These are phyloP conservation scores for Xylariales sp. DNA, from an alignment of 2,329 filamentous ascomycete species.

Conservation along the genomic window DNA sequence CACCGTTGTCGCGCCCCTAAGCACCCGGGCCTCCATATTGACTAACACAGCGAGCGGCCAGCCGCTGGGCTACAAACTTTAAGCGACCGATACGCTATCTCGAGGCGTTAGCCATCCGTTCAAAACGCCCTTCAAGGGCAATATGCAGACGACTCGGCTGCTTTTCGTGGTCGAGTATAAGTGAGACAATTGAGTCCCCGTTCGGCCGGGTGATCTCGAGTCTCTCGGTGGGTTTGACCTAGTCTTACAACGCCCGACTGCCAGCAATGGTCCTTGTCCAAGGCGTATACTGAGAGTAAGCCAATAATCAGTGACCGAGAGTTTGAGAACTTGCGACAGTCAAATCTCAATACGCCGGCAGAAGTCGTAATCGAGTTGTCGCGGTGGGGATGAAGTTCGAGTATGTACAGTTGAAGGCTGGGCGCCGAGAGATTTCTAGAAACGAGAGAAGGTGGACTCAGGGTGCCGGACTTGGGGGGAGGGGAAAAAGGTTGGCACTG, in stretches of 20 bases:
- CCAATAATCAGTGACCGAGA: too few species aligned
- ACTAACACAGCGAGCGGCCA: slow-evolving; percentile 19
- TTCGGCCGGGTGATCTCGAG: not conserved
- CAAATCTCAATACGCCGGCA: not conserved
- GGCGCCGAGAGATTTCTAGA: slow-evolving; percentile 11
- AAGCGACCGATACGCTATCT: slow-evolving; percentile 23
- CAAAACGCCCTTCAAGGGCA: slow-evolving; percentile 15
- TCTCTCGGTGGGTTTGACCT: too few species aligned
- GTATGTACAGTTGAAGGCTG: slow-evolving; percentile 9
- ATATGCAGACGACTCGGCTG: not conserved
- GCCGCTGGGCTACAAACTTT: slow-evolving; percentile 22
- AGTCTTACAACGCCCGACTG: too few species aligned
- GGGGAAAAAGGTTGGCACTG: not conserved
- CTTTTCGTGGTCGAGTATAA: not conserved
- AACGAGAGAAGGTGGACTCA: slow-evolving; percentile 4
- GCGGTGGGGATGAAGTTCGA: slow-evolving; percentile 2
- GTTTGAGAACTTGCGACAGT: not conserved
- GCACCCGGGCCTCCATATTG: slow-evolving; percentile 20
- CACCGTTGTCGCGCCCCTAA: slow-evolving; percentile 23
- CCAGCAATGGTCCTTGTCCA: too few species aligned
- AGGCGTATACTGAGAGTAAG: too few species aligned
- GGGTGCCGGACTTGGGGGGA: slow-evolving; percentile 1
- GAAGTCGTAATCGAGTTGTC: not conserved
- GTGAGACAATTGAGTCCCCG: not conserved
- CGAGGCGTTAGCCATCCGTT: slow-evolving; percentile 30